Evolutionary conservation across 345 rosid genomes (phyloP), one percentile per base, ranked within the genome.

Genomic region (Eutrema heterophyllum): DNA sequence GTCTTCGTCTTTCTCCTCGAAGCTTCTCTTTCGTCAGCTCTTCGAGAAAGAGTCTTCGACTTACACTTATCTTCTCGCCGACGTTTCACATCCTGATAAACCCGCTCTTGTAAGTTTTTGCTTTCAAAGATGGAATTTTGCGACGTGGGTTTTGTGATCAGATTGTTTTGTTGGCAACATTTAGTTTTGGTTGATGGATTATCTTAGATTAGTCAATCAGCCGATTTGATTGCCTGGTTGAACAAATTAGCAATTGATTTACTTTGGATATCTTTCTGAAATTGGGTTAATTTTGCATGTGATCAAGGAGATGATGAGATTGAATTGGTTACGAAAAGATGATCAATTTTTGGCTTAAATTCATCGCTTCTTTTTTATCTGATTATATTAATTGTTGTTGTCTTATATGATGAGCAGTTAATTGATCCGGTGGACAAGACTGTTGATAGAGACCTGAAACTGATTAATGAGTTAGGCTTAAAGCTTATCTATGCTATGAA

Each of bases 341-440:
- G 4, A 6, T 1, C 5, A 69, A 8, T 9, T 45, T 54, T 58
- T 9, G 35, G 39, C 26, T 59, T 48, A 46, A 21, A n/a, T 9
- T 21, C 53, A 0, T 30, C 33, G 33, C 5, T 30, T 30, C 32
- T 29, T 4, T 29, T 29, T n/a, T n/a, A 29, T 49, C 14, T 15
- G 18, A 21, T 24, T n/a, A 2, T 52, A 21, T 1, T 21, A 4
- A 30, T 30, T 18, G 5, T 18, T 63, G 51, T 40, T 30, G 2
- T 30, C 18, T 40, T 12, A 50, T 58, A 8, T 57, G 44, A 41
- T 68, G 29, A 38, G 58, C 83, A 91, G 98, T 76, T 94, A 86
- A 94, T 94, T 76, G 98, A 94, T 75, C 98, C 98, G 0, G 97
- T 94, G 9, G 96, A 94, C 79, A 88, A 64, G 70, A 91, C 93